phyloP scores from a whole-genome alignment of 352 stramenopile species.

The Plasmopara halstedii region DNA sequence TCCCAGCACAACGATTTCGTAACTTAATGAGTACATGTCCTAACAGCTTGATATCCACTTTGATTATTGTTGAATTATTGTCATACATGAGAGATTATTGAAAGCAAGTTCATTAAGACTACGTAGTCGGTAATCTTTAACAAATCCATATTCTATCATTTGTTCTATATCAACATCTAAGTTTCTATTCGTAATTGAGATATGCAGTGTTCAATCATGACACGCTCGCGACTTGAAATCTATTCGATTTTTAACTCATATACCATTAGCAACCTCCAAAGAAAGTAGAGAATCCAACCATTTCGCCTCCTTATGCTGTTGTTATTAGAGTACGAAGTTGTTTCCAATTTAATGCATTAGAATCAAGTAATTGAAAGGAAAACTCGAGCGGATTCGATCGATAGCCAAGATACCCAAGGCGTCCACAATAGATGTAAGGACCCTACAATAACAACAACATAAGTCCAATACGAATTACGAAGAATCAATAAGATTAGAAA shows the following conservation, averaged over 20 bases:
- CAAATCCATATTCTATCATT: too few species aligned
- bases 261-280: too few species aligned
- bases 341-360: constrained; percentile 21
- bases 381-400: constrained; percentile 36
- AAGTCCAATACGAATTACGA: neutral
- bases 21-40: neutral
- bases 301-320: neutral
- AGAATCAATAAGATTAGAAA: constrained; percentile 1
- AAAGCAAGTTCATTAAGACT: too few species aligned
- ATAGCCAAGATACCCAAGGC: constrained; percentile 47
- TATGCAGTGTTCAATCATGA: too few species aligned
- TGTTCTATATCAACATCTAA: too few species aligned
- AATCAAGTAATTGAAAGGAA: constrained; percentile 57
- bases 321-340: constrained; percentile 10
- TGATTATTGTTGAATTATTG: too few species aligned
- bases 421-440: constrained; percentile 64
- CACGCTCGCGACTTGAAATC: too few species aligned
- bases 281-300: neutral
- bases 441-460: constrained; percentile 14
- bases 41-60: neutral
- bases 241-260: too few species aligned
- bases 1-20: constrained; percentile 34
- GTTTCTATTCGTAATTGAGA: too few species aligned
- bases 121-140: too few species aligned
- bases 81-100: too few species aligned